phyloP scores from a whole-genome alignment of 257 asterid genomes.

The Gardenia jasminoides region DNA sequence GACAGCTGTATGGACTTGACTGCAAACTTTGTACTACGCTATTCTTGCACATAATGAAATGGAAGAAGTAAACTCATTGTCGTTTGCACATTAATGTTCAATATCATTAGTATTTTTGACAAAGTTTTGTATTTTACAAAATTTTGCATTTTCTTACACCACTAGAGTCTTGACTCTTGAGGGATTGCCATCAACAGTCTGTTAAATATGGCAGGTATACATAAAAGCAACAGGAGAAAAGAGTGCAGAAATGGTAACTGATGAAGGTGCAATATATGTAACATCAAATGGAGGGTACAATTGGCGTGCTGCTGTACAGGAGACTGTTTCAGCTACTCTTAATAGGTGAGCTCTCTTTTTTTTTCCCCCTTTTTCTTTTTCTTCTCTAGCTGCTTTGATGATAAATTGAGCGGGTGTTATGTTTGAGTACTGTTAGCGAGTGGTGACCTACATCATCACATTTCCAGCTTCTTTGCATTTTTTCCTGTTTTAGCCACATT shows the following conservation, averaged over 20 bases:
- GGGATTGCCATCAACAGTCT: conserved; percentile 7
- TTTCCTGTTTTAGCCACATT: not conserved
- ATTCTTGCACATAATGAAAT: not conserved
- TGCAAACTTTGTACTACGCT: not conserved
- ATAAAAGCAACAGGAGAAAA: conserved; percentile 78
- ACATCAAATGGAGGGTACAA: conserved; percentile 94
- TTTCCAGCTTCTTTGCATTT: not conserved
- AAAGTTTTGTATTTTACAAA: not conserved
- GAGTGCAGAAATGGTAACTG: conserved; percentile 95
- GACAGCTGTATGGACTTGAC: conserved; percentile 2
- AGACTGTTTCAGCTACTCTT: conserved; percentile 95
- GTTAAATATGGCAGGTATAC: conserved; percentile 60
- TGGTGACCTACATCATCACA: not conserved
- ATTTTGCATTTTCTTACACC: not conserved
- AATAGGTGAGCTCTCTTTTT: conserved; percentile 51
- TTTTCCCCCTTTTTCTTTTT: conserved; percentile 11
- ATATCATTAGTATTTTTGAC: not conserved
- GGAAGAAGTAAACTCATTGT: not conserved
- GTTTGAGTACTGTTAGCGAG: not conserved
- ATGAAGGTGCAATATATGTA: conserved; percentile 90
- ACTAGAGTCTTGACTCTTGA: conserved; percentile 16
- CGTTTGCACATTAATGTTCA: not conserved
- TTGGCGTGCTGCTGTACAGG: conserved; percentile 98
- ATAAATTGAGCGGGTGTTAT: too few relatives aligned
- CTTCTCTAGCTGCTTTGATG: not conserved